These are phyloP conservation scores for Picea sitchensis DNA, from an alignment of 75 land plant genomes.

Conservation along the genomic window DNA sequence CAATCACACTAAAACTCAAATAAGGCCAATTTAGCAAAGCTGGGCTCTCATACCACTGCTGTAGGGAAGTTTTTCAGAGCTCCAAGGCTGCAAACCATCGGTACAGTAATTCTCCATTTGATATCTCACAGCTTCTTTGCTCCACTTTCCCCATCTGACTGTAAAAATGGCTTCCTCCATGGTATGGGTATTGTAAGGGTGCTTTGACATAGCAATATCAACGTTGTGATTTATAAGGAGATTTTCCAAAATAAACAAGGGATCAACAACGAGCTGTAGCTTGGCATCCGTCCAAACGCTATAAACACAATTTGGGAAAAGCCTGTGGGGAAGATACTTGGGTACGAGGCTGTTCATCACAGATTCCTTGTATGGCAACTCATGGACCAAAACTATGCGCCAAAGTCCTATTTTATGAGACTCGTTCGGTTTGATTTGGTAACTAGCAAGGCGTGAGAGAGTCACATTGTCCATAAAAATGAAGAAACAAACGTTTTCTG, in stretches of 20 bases:
- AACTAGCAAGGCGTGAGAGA: slow-evolving; percentile 20
- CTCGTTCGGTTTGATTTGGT: slow-evolving; percentile 17
- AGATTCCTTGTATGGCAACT: slow-evolving; percentile 36
- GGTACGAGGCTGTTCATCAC: slow-evolving; percentile 75
- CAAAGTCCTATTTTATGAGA: slow-evolving; percentile 42
- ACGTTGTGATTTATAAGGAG: slow-evolving; percentile 29
- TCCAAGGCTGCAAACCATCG: slow-evolving; percentile 66
- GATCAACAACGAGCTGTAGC: slow-evolving; percentile 62
- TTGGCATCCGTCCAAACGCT: slow-evolving; percentile 75
- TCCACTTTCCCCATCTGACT: slow-evolving; percentile 73
- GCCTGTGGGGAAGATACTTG: slow-evolving; percentile 60
- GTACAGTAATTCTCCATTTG: slow-evolving; percentile 77
- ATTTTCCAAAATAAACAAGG: slow-evolving; percentile 42
- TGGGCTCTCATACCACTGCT: slow-evolving; percentile 22
- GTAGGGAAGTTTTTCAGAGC: slow-evolving; percentile 47
- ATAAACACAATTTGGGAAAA: slow-evolving; percentile 46
- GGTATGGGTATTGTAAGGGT: slow-evolving; percentile 47
- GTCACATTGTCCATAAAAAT: slow-evolving; percentile 59
- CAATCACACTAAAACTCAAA: no score
- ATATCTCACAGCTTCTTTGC: slow-evolving; percentile 25
- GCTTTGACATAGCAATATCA: slow-evolving; percentile 64
- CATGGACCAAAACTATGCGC: slow-evolving; percentile 36
- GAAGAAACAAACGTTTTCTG: slow-evolving; percentile 58
- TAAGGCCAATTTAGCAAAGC: no score
- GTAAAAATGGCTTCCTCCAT: slow-evolving; percentile 80